Evolutionary conservation across 1,139 yeast species (phyloP), one percentile per base, ranked within the genome.

Genomic region (Debaryomycetaceae sp.): DNA sequence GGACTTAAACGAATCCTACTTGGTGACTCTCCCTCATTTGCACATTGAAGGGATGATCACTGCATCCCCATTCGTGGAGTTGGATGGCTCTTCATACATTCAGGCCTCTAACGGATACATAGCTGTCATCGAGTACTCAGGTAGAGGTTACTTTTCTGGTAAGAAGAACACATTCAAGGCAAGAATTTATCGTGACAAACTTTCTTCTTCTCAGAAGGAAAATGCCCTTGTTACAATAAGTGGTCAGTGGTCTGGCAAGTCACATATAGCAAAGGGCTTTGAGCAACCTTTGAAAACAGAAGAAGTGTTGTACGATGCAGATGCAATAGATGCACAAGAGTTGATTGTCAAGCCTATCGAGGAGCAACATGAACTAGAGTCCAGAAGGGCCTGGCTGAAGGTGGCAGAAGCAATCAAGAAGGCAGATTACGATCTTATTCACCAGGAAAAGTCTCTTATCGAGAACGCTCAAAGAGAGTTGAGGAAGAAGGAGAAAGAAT

Each of bases 131-230:
- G 96, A 87, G 53, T 92, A 79, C 64, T 74, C 87, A 34, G 98
- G 98, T 30, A 81, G 92, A 61, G 98, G 98, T 19, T 92, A 89
- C 70, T 87, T 92, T 58, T 77, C 89, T n/a, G 98, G 98, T 50
- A 91, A 89, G 73, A 91, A 89, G 70, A 91, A 92, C 67, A 68
- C 91, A 7, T 89, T 84, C 70, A 91, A 88, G 67, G 95, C 96
- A 30, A 76, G 91, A 55, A 77, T 91, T 42, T 85, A 63, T 61
- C 75, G 78, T 51, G 78, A 77, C 56, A 63, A 63, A 41, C 64
- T 73, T 29, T 74, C 75, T 15, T 68, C 82, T 30, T 56, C 62
- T 17, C 54, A 62, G 43, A 79, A 84, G 57, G 80, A 76, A 38
- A 78, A 80, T 44, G 86, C 94, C 1, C 62, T 89, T 47, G 86